Evolutionary conservation across 1,284 basidiomycete species (phyloP).

Genomic region (Ustilago lituana): DNA sequence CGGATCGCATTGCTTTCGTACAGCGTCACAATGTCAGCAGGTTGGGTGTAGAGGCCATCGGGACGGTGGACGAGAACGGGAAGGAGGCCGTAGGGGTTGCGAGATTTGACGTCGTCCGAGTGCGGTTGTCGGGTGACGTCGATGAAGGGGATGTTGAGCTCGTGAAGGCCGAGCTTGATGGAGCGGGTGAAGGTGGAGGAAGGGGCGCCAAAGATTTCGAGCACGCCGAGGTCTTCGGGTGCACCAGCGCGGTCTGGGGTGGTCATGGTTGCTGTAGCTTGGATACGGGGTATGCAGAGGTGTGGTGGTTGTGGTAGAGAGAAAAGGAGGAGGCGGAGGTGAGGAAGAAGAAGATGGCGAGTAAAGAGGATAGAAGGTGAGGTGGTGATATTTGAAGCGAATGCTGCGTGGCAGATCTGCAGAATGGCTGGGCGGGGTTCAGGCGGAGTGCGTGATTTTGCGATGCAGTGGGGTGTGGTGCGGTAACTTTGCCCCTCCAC

Average conservation of each 20-base stretch:
- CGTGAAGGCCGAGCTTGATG: slow-evolving; percentile 28
- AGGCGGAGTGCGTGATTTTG: no score
- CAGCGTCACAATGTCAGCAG: slow-evolving; percentile 22
- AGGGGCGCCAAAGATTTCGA: slow-evolving; percentile 36
- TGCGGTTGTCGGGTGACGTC: slow-evolving; percentile 17
- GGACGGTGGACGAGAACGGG: slow-evolving; percentile 41
- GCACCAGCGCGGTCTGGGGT: slow-evolving; percentile 24
- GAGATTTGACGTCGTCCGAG: slow-evolving; percentile 23
- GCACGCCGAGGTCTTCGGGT: slow-evolving; percentile 37
- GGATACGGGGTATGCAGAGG: no score
- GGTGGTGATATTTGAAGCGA: no score
- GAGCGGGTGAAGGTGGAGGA: slow-evolving; percentile 35
- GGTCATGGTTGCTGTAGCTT: slow-evolving; percentile 28
- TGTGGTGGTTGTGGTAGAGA: neutral
- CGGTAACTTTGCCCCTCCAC: no score
- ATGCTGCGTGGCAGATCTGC: neutral
- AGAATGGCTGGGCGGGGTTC: neutral
- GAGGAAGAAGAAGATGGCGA: neutral
- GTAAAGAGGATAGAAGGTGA: neutral
- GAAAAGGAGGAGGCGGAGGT: neutral
- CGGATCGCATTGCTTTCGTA: slow-evolving; percentile 40
- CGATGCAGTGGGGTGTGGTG: no score
- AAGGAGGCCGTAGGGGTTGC: slow-evolving; percentile 34
- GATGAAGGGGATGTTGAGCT: slow-evolving; percentile 40
- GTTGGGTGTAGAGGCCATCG: slow-evolving; percentile 32